Base-by-base conservation (phyloP, 306 rosid genomes). In the Prunus campanulata region DNA sequence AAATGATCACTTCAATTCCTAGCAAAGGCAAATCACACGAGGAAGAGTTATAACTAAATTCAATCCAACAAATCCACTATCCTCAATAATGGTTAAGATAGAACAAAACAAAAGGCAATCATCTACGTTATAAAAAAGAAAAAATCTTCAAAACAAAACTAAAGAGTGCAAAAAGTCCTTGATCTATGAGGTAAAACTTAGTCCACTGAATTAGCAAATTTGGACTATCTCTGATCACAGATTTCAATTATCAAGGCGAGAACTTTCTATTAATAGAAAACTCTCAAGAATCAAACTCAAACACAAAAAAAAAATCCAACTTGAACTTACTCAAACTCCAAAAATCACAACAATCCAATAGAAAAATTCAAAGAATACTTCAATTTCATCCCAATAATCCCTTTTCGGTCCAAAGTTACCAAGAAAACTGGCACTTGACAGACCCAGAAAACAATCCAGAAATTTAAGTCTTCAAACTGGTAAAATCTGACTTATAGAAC, bases 1-100 rank as follows among this genome's bases (percentile, higher is more conserved):
- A 85, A 80, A 59, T 74, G 77, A 89, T 80, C 87, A 83, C 27
- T 30, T 22, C 48, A 81, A 68, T 70, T 66, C 65, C 56, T 24
- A 81, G 72, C 44, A 66, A 66, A 84, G 74, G 60, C 14, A 71
- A 68, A 68, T 66, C 66, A 76, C 14, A 70, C 48, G 44, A 75
- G 72, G 72, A 66, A 81, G 61, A 14, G 62, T 52, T 78, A 71
- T 25, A 71, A 64, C 48, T 65, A 69, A 80, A 77, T 68, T 81
- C 81, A 87, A 79, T 61, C 84, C 63, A 77, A 70, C 46, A 73
- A 78, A 72, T 63, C 78, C 75, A 76, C 64, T 60, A 71, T 68
- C 66, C 75, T 75, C 78, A 83, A 69, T 8, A 18, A 48, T 55
- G 25, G 39, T 64, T 25, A 77, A 78, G 78, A 60, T 15, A 44